Evolutionary conservation across 2,329 filamentous ascomycete species (phyloP), one percentile per base, ranked within the genome.

Genomic region (Calonectria pauciramosa): DNA sequence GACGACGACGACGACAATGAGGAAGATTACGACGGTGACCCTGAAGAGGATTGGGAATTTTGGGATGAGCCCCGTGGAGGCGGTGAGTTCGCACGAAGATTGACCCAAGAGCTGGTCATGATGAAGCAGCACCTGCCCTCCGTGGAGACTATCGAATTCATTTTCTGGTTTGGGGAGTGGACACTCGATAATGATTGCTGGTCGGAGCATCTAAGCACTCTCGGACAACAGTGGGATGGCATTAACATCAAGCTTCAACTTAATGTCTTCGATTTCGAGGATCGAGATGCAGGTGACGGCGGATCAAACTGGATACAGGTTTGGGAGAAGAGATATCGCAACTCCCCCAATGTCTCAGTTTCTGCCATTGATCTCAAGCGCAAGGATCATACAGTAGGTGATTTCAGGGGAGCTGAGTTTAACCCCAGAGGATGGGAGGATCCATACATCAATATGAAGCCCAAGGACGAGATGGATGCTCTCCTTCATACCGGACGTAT

Each of bases 181-280:
- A 9, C 13, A 11, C 9, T 16, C n/a, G 16, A 66, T 11, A 1
- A 10, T 2, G 4, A 52, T 0, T 3, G 14, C 16, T 74, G 59
- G 70, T 18, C 13, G 5, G 47, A 41, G 9, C 56, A 34, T 18
- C 38, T 75, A 2, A 8, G 47, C 23, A 10, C 13, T 16, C 34
- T 75, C 1, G 30, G 4, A 7, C 20, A 60, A 4, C n/a, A 67
- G n/a, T 75, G 70, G 70, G 23, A 28, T n/a, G 34, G 18, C 3
- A 6, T 36, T 4, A 14, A 41, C 20, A 36, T 75, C 13, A 13
- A 52, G 0, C 4, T 75, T 8, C 47, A 75, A 38, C 28, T 75
- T 10, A 72, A 75, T 32, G 32, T 72, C 11, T 63, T 75, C 23
- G 65, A 69, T 14, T 75, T 36, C 23, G 16, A 44, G 2, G 65